Evolutionary conservation across 495 filamentous ascomycete species (phyloP).

Genomic region (Xylaria scruposa): DNA sequence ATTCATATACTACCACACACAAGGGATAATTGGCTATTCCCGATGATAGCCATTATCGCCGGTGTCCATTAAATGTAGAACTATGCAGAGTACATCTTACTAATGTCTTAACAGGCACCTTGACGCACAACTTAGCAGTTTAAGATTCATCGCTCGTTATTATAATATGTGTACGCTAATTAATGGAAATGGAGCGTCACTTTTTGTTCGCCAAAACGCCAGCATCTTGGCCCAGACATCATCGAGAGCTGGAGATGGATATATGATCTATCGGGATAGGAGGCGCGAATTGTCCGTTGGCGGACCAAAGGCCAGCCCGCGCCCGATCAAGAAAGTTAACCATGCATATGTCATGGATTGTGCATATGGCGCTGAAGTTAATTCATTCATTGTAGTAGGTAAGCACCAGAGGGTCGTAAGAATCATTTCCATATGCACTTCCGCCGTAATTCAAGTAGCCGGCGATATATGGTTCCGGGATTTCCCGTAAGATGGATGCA

Average conservation of each 20-base stretch:
- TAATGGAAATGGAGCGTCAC: background rate
- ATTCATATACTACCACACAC: background rate
- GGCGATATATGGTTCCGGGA: constrained; percentile 47
- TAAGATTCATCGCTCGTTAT: background rate
- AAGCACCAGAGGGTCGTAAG: constrained; percentile 44
- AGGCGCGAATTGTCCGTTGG: background rate
- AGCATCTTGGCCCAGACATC: background rate
- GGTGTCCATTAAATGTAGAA: background rate
- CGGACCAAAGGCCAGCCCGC: background rate
- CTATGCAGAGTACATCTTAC: background rate
- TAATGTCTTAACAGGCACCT: background rate
- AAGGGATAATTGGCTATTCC: background rate
- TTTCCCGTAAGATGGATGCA: constrained; percentile 47
- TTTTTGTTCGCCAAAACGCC: constrained; percentile 5
- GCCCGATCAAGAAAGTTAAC: background rate
- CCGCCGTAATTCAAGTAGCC: constrained; percentile 59
- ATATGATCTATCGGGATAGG: constrained; percentile 4
- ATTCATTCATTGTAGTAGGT: constrained; percentile 30
- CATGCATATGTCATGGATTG: background rate
- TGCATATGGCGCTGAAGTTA: constrained; percentile 1
- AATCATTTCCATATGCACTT: constrained; percentile 54
- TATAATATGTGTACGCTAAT: background rate
- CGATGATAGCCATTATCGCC: background rate
- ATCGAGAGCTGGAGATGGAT: background rate
- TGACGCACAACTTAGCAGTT: background rate